Percentiles rank a stretch among this genome's conserved stretches.
phyloP scores from a whole-genome alignment of 2,329 filamentous ascomycete genomes.

The Ceratocystis albifundus region DNA sequence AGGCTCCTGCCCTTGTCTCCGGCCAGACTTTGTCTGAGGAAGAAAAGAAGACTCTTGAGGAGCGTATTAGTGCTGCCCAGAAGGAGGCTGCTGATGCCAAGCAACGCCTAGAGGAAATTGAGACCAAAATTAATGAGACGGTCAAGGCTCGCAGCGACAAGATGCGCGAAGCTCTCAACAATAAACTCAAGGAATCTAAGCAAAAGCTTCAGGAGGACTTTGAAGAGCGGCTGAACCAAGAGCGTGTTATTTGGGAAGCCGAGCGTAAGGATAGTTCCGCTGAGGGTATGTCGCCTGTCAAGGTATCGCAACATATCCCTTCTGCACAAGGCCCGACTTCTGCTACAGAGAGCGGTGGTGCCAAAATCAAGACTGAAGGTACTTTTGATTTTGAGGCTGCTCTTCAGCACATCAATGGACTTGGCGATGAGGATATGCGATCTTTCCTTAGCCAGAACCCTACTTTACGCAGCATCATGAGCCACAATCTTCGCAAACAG shows the following conservation, averaged over 20 bases:
- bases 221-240: conserved; percentile 45
- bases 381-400: conserved; percentile 24
- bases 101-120: conserved; percentile 50
- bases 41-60: conserved; percentile 50
- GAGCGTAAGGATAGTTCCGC: conserved; percentile 34
- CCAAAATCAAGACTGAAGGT: conserved; percentile 38
- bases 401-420: conserved; percentile 18
- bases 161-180: conserved; percentile 57
- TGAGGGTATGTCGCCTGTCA: conserved; percentile 24
- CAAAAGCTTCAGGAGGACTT: conserved; percentile 41
- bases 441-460: conserved; percentile 46
- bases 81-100: conserved; percentile 54
- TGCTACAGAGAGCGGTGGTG: conserved; percentile 31
- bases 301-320: conserved; percentile 21
- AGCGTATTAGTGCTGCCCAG: conserved; percentile 49
- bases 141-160: conserved; percentile 55
- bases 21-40: conserved; percentile 37
- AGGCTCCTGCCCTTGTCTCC: conserved; percentile 24
- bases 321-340: conserved; percentile 29
- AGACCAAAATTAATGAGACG: conserved; percentile 48
- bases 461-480: conserved; percentile 47
- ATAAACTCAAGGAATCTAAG: conserved; percentile 57
- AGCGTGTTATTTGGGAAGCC: conserved; percentile 50
- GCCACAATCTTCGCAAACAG: conserved; percentile 56
- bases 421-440: conserved; percentile 43